Evolutionary conservation across 352 stramenopile genomes (phyloP).

Genomic region (Phytopythium oedochilum): DNA sequence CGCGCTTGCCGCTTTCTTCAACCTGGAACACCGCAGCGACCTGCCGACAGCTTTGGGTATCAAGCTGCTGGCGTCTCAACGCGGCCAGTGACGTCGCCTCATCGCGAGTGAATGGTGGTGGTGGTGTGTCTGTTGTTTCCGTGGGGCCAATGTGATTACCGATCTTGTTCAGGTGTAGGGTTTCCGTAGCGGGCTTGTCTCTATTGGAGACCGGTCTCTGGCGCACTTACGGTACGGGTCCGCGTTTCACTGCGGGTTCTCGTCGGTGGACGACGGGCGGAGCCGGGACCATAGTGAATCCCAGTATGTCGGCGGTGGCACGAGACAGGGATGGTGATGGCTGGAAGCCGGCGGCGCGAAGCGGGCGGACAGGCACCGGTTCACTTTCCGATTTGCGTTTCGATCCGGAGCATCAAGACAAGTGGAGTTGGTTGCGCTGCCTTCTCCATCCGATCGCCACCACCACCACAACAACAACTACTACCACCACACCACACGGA

Average conservation of each 20-base stretch:
- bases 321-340: conserved; percentile 2
- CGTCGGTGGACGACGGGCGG: conserved; percentile 4
- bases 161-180: neutral
- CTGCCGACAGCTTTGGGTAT: neutral
- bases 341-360: neutral
- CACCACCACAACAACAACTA: neutral
- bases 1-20: neutral
- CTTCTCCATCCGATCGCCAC: neutral
- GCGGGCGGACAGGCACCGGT: neutral
- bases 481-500: neutral
- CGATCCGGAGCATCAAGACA: conserved; percentile 2
- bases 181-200: conserved; percentile 3
- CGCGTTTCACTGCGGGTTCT: conserved; percentile 2
- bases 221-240: neutral
- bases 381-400: conserved; percentile 30
- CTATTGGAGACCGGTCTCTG: conserved; percentile 3
- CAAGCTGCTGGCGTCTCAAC: neutral
- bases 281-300: conserved; percentile 1
- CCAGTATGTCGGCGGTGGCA: neutral
- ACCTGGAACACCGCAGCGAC: neutral
- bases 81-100: too few relatives aligned
- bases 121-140: neutral
- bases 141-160: neutral
- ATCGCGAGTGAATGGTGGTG: conserved; percentile 1
- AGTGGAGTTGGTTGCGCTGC: neutral